phyloP scores from a whole-genome alignment of 1,139 yeast genomes.

The Geotrichum histeridarum region DNA sequence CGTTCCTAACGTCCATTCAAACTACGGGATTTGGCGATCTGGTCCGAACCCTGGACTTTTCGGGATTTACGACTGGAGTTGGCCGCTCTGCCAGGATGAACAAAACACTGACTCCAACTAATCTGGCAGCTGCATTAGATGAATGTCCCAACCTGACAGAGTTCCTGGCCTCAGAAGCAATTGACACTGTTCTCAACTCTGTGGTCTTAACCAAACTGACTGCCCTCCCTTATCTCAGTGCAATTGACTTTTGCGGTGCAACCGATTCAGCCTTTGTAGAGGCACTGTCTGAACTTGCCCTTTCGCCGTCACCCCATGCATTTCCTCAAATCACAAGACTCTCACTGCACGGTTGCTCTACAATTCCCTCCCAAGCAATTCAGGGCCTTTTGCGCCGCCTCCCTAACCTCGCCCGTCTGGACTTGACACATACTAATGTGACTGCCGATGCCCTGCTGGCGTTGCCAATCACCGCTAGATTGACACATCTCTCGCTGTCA shows the following conservation, averaged over 20 bases:
- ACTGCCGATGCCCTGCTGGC: slow-evolving; percentile 51
- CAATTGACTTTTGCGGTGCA: slow-evolving; percentile 87
- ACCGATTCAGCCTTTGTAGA: slow-evolving; percentile 57
- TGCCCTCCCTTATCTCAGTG: slow-evolving; percentile 54
- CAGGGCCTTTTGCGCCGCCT: slow-evolving; percentile 54
- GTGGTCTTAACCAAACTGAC: slow-evolving; percentile 56
- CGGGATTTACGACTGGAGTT: slow-evolving; percentile 83
- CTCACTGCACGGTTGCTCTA: slow-evolving; percentile 89
- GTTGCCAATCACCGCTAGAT: slow-evolving; percentile 50
- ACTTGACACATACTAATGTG: slow-evolving; percentile 75
- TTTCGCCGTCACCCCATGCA: neutral
- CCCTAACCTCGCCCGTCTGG: slow-evolving; percentile 59
- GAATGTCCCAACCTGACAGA: slow-evolving; percentile 65
- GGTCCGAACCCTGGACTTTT: slow-evolving; percentile 77
- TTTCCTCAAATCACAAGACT: slow-evolving; percentile 44
- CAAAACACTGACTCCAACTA: slow-evolving; percentile 77
- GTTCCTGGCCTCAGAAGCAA: slow-evolving; percentile 77
- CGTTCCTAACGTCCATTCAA: slow-evolving; percentile 55
- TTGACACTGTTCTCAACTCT: slow-evolving; percentile 71
- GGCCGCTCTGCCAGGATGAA: slow-evolving; percentile 89
- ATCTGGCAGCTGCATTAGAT: slow-evolving; percentile 47
- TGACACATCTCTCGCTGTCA: slow-evolving; percentile 75
- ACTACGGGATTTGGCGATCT: slow-evolving; percentile 56
- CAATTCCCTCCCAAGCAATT: slow-evolving; percentile 55
- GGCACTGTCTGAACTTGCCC: slow-evolving; percentile 46